A percentile compares a stretch with the other conserved stretches of the same genome.
Conservation (phyloP, 495 filamentous ascomycete species). For the Cairneyella variabilis region DNA sequence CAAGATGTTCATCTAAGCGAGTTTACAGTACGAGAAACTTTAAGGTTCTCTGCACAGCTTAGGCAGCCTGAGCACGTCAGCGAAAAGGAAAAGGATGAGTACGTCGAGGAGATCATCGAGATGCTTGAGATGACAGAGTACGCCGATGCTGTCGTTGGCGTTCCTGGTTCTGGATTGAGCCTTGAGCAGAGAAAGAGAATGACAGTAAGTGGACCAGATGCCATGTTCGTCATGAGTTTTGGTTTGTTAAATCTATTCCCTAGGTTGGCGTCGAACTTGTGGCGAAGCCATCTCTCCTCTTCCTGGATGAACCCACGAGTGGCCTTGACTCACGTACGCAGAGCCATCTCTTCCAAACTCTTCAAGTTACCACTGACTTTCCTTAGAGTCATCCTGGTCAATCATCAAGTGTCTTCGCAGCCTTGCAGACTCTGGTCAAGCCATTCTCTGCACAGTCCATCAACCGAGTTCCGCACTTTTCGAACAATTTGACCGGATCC, state of each 20-base stretch:
- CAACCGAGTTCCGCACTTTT: slow-evolving; percentile 86
- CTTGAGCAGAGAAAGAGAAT: slow-evolving; percentile 59
- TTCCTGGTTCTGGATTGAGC: slow-evolving; percentile 74
- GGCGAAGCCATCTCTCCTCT: slow-evolving; percentile 80
- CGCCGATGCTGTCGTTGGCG: slow-evolving; percentile 76
- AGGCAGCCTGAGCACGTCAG: slow-evolving; percentile 35
- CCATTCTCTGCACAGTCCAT: slow-evolving; percentile 88
- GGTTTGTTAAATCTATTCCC: no score
- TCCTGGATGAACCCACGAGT: slow-evolving; percentile 80
- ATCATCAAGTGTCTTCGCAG: slow-evolving; percentile 74
- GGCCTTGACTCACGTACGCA: slow-evolving; percentile 74
- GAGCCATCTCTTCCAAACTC: slow-evolving; percentile 45
- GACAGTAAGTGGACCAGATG: slow-evolving; percentile 61
- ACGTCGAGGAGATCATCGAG: slow-evolving; percentile 54
- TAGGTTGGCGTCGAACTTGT: slow-evolving; percentile 79
- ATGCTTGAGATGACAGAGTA: slow-evolving; percentile 74
- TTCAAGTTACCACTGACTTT: not conserved
- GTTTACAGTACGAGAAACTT: slow-evolving; percentile 40
- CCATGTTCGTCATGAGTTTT: no score
- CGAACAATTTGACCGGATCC: slow-evolving; percentile 78
- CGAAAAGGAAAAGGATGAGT: slow-evolving; percentile 48
- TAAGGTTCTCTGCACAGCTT: slow-evolving; percentile 41
- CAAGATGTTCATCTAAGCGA: slow-evolving; percentile 70
- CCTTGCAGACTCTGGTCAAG: slow-evolving; percentile 77
- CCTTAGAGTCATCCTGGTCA: slow-evolving; percentile 75